phyloP scores from a whole-genome alignment of 73 alveolate species.

The Uronychia binucleata region DNA sequence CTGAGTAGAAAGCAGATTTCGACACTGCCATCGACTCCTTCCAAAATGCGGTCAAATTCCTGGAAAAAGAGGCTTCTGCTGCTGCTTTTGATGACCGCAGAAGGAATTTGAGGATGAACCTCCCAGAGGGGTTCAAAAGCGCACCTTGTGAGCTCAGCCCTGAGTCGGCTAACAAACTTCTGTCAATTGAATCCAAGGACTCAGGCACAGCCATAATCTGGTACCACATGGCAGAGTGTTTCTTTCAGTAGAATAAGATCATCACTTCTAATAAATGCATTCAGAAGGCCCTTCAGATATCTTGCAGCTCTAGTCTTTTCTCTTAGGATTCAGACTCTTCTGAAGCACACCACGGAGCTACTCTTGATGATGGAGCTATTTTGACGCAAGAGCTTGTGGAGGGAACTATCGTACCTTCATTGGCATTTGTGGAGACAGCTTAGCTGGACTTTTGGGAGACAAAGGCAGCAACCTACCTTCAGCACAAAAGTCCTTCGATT shows the following conservation, averaged over 20 bases:
- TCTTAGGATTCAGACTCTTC: not conserved
- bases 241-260: not conserved
- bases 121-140: not conserved
- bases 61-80: not conserved
- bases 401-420: too few relatives aligned
- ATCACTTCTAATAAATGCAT: not conserved
- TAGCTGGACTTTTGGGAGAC: not conserved
- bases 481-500: not conserved
- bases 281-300: not conserved
- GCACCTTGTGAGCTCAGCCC: not conserved
- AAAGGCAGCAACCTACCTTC: not conserved
- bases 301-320: not conserved
- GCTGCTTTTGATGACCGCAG: not conserved
- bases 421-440: too few relatives aligned
- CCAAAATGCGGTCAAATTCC: not conserved
- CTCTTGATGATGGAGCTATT: too few relatives aligned
- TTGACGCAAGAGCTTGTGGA: too few relatives aligned
- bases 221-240: not conserved
- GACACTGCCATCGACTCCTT: not conserved
- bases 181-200: not conserved
- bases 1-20: not conserved
- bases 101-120: not conserved
- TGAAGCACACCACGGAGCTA: too few relatives aligned
- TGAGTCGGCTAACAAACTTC: not conserved
- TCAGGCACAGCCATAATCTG: not conserved